Evolutionary conservation across 768 basidiomycete genomes (phyloP), one percentile per base, ranked within the genome.

Genomic region (Suillus cothurnatus): DNA sequence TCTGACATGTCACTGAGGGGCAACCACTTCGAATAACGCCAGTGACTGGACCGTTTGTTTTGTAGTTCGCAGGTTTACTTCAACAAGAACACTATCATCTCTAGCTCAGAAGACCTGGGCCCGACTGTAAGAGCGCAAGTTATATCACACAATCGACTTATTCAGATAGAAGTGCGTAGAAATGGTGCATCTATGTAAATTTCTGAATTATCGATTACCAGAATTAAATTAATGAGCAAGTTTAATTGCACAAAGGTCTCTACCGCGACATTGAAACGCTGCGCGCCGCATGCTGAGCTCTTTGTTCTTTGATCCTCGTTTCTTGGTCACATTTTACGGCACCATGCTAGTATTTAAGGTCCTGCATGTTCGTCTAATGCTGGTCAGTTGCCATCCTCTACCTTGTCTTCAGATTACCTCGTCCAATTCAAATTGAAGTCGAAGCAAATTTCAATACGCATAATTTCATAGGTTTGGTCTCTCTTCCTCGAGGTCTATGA

Each of bases 181-280:
- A 36, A 56, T 23, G 32, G 32, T 7, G 32, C 6, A n/a, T 36
- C 19, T 19, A 28, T 6, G 6, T 32, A 52, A n/a, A 31, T 52
- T 23, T 23, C 56, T 7, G 14, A 34, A 56, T 5, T 15, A 36
- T 36, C 14, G 34, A 15, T 36, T 55, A 21, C 31, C 31, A 32
- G 19, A n/a, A n/a, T 17, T 6, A 11, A 2, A 9, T 53, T 6
- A 28, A 21, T n/a, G 53, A 14, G 8, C 50, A 17, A 26, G 21
- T 56, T 36, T n/a, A 56, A 56, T 12, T n/a, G 21, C 55, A 56
- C 55, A 36, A 57, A 36, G 34, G 56, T 57, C 53, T 56, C 21
- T 12, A 34, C 32, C 9, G 5, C 23, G 14, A 17, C 50, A 31
- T 31, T 31, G 28, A 31, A 52, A 28, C 17, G 17, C 50, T 19